phyloP scores from a whole-genome alignment of 352 stramenopile species.

The Globisporangium sylvaticum region DNA sequence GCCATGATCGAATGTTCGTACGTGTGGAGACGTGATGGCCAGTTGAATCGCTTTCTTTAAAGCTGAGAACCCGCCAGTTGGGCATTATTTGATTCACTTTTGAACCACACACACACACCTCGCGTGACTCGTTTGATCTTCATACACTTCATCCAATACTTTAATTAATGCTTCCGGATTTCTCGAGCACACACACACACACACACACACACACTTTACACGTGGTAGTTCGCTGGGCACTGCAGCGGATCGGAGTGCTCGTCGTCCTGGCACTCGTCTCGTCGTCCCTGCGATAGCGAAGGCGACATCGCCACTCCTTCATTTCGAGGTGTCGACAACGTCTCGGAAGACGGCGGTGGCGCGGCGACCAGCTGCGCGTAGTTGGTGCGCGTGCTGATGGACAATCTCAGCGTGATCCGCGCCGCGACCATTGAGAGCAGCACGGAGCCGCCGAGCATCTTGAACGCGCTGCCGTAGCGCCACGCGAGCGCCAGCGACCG shows the following conservation, averaged over 20 bases:
- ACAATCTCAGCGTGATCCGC: constrained; percentile 23
- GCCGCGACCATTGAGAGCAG: constrained; percentile 23
- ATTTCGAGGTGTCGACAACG: not conserved
- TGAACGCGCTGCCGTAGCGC: constrained; percentile 39
- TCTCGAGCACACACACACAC: too few relatives aligned
- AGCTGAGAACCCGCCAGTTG: too few relatives aligned
- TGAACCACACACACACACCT: too few relatives aligned
- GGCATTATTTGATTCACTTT: too few relatives aligned
- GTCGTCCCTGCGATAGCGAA: too few relatives aligned
- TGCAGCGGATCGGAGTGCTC: constrained; percentile 32
- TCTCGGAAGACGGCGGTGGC: not conserved
- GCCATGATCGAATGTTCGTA: too few relatives aligned
- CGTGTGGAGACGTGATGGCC: too few relatives aligned
- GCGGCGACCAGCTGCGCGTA: constrained; percentile 19
- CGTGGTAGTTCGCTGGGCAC: constrained; percentile 54
- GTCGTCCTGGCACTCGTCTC: not conserved
- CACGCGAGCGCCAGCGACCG: constrained; percentile 34
- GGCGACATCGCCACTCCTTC: too few relatives aligned
- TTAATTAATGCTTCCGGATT: too few relatives aligned
- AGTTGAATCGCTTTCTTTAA: too few relatives aligned
- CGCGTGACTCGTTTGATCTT: too few relatives aligned
- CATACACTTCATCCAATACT: too few relatives aligned
- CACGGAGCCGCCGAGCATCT: constrained; percentile 26
- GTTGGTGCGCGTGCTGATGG: constrained; percentile 8
- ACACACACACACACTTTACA: constrained; percentile 7